phyloP scores from a whole-genome alignment of 169 alveolate species.

The Perkinsus chesapeaki region DNA sequence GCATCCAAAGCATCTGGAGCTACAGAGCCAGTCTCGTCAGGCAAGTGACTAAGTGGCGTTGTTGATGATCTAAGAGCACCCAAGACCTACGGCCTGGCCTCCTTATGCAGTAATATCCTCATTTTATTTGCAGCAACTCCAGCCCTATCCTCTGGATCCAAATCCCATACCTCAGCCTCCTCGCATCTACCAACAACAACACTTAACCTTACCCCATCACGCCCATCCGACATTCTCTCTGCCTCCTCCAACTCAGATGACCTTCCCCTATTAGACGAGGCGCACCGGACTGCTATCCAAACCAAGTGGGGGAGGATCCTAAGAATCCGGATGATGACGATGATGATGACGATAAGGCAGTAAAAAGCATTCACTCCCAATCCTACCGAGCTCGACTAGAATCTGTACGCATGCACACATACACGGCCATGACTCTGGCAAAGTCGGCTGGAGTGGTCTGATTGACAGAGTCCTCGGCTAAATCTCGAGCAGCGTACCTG shows the following conservation, averaged over 20 bases:
- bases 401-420: background rate
- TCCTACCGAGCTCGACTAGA: background rate
- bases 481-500: background rate
- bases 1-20: background rate
- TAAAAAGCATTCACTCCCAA: too few relatives aligned
- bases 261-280: background rate
- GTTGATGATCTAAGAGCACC: too few relatives aligned
- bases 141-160: background rate
- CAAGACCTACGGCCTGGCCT: background rate
- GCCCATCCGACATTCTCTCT: background rate
- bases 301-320: background rate
- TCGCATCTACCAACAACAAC: background rate
- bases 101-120: background rate
- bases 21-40: background rate
- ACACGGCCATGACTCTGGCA: background rate
- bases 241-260: background rate
- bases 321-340: background rate
- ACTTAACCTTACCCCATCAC: too few relatives aligned
- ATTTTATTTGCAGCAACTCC: background rate
- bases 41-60: background rate
- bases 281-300: background rate
- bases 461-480: background rate
- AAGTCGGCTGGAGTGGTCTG: background rate
- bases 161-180: background rate
- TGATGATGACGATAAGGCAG: too few relatives aligned